Percentiles rank a stretch among this genome's conserved stretches.
Evolutionary conservation across 179 eudicot genomes (phyloP).

Genomic region (Nepenthes alata): DNA sequence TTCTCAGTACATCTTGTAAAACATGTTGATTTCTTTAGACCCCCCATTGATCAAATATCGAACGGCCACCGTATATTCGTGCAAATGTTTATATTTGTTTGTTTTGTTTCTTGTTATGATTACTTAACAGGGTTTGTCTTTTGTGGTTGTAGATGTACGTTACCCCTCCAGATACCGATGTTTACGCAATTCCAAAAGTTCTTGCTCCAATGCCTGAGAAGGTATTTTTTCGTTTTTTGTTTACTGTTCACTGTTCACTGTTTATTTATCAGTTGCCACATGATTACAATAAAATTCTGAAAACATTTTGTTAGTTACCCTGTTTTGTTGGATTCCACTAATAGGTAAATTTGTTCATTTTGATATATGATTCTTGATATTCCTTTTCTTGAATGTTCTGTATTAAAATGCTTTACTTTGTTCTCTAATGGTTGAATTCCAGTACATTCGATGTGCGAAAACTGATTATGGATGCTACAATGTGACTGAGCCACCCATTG

Average conservation of each 20-base stretch:
- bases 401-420: neutral
- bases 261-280: constrained; percentile 1
- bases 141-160: constrained; percentile 69
- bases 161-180: constrained; percentile 92
- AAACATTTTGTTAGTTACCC: no score
- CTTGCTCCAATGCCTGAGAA: constrained; percentile 95
- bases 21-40: no score
- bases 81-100: neutral
- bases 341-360: no score
- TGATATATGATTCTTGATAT: neutral
- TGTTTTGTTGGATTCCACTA: neutral
- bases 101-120: neutral
- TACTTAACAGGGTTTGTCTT: neutral
- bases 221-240: constrained; percentile 27
- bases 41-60: no score
- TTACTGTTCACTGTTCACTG: neutral
- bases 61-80: no score
- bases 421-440: constrained; percentile 9
- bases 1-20: no score
- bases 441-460: constrained; percentile 91
- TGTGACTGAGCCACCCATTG: constrained; percentile 92
- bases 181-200: constrained; percentile 81
- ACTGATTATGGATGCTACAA: constrained; percentile 91
- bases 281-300: no score
- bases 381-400: neutral